phyloP scores from a whole-genome alignment of 129 eudicot species.

The Chrysanthemum lavandulifolium region DNA sequence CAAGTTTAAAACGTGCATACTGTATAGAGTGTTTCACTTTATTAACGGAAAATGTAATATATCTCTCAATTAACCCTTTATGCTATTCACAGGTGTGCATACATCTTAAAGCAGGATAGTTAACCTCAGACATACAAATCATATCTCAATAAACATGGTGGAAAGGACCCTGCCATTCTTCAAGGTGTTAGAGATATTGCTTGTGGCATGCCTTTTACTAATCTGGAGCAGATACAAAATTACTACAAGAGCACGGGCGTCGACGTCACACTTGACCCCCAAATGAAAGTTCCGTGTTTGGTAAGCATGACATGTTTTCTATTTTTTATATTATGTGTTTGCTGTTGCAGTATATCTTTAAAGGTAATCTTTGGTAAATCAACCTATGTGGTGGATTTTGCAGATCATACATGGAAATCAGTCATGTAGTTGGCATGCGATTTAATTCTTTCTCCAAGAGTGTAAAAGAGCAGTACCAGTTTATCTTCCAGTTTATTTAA shows the following conservation, averaged over 20 bases:
- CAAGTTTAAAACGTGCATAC: background rate
- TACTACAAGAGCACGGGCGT: slow-evolving; percentile 67
- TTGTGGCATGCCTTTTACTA: slow-evolving; percentile 65
- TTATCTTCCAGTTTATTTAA: too few species aligned
- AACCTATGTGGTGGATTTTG: too few species aligned
- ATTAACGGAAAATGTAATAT: background rate
- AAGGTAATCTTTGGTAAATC: too few species aligned
- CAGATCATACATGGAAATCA: too few species aligned
- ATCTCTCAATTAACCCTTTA: background rate
- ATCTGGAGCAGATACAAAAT: slow-evolving; percentile 66
- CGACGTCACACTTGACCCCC: slow-evolving; percentile 65
- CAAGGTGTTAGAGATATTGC: slow-evolving; percentile 79
- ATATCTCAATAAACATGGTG: slow-evolving; percentile 97
- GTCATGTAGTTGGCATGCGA: too few species aligned
- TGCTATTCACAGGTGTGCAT: slow-evolving; percentile 74
- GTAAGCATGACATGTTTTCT: too few species aligned
- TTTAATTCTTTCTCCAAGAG: too few species aligned
- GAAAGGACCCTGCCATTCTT: slow-evolving; percentile 66
- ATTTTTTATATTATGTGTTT: too few species aligned
- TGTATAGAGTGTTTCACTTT: background rate
- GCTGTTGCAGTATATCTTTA: too few species aligned
- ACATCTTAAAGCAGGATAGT: slow-evolving; percentile 90
- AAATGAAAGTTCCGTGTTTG: too few species aligned
- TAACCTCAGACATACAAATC: slow-evolving; percentile 82
- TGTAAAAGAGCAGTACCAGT: too few species aligned